Evolutionary conservation across 805 yeast genomes (phyloP).

Genomic region (Barnettozyma botsteinii): DNA sequence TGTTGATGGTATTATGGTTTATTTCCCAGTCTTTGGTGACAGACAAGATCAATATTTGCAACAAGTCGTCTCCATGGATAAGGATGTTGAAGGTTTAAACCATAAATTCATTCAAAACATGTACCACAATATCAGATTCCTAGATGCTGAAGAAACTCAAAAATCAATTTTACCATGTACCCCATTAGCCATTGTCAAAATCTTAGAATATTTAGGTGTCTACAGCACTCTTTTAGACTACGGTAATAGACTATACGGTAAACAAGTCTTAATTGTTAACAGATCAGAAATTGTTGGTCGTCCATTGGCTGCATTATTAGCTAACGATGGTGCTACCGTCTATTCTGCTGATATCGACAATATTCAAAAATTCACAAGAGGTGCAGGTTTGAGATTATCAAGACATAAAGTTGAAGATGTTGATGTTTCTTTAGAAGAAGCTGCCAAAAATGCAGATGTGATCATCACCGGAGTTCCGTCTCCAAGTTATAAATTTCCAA

Average conservation of each 20-base stretch:
- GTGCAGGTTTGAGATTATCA: slow-evolving; percentile 76
- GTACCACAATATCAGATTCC: slow-evolving; percentile 85
- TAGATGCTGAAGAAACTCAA: slow-evolving; percentile 60
- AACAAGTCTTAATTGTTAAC: slow-evolving; percentile 84
- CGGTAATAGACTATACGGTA: slow-evolving; percentile 91
- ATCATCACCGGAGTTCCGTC: slow-evolving; percentile 95
- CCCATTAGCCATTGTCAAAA: slow-evolving; percentile 90
- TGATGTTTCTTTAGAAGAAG: slow-evolving; percentile 49
- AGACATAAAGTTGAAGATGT: slow-evolving; percentile 77
- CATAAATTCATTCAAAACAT: slow-evolving; percentile 88
- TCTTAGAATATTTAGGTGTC: slow-evolving; percentile 81
- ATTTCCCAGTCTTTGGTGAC: slow-evolving; percentile 95
- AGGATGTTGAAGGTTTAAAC: slow-evolving; percentile 95
- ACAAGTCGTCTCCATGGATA: slow-evolving; percentile 84
- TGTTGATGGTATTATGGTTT: slow-evolving; percentile 92
- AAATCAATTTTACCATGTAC: slow-evolving; percentile 95
- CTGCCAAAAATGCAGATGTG: slow-evolving; percentile 77
- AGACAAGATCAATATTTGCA: slow-evolving; percentile 93
- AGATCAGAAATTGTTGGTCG: slow-evolving; percentile 97
- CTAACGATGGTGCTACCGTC: slow-evolving; percentile 96
- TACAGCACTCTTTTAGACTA: slow-evolving; percentile 78
- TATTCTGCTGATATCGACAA: slow-evolving; percentile 86
- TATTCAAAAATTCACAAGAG: slow-evolving; percentile 88
- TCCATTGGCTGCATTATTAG: slow-evolving; percentile 90
- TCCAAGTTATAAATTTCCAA: slow-evolving; percentile 77